Conservation (phyloP, 148 eudicot genomes). For the Chenopodium berlandieri region DNA sequence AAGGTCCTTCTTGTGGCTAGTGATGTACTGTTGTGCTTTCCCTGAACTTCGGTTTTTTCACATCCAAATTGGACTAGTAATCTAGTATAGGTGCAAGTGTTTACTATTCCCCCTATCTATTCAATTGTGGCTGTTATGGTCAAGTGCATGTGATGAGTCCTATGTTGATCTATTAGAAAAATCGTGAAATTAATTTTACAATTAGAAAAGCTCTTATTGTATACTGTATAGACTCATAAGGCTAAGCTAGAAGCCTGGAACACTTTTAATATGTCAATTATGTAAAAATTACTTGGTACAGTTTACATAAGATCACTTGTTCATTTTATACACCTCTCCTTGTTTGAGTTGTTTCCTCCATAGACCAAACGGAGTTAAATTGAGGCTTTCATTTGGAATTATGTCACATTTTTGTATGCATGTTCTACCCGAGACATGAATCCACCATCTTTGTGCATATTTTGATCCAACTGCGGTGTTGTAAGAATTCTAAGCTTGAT, state of each 20-base stretch:
- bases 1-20: neutral
- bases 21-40: neutral
- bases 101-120: too few relatives aligned
- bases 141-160: too few relatives aligned
- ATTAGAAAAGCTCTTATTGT: too few relatives aligned
- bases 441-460: neutral
- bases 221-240: neutral
- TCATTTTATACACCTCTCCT: neutral
- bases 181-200: neutral
- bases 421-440: neutral
- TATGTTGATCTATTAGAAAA: too few relatives aligned
- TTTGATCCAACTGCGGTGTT: neutral
- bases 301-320: neutral
- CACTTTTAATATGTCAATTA: neutral
- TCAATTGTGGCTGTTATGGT: too few relatives aligned
- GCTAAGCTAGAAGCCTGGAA: neutral
- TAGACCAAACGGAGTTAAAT: neutral
- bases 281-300: neutral
- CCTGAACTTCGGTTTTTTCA: neutral
- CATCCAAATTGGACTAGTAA: too few relatives aligned
- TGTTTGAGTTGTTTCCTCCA: neutral
- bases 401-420: neutral
- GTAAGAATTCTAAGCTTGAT: neutral
- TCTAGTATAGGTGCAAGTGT: too few relatives aligned
- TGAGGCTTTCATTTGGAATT: neutral